phyloP scores from a whole-genome alignment of 2,329 filamentous ascomycete genomes.

The Phyllosticta citriasiana region DNA sequence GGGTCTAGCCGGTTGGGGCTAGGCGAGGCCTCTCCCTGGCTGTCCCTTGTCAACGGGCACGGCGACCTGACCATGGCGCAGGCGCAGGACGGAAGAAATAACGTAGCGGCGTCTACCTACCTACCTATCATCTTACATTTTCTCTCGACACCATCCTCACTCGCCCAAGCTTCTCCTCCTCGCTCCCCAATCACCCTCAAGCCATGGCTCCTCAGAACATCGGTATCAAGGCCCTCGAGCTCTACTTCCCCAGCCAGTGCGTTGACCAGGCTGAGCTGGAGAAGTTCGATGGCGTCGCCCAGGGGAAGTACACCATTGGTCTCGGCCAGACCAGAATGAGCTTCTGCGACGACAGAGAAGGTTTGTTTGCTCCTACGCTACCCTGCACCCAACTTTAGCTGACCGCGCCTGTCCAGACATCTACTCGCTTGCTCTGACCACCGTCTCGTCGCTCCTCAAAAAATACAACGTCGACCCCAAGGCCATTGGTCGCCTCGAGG shows the following conservation, averaged over 20 bases:
- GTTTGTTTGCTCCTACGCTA: conserved; percentile 20
- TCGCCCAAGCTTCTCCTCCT: neutral
- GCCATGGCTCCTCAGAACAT: conserved; percentile 40
- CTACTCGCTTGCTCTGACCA: conserved; percentile 43
- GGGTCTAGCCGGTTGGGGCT: neutral
- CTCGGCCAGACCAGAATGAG: conserved; percentile 47
- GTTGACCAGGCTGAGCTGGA: conserved; percentile 45
- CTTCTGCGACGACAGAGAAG: conserved; percentile 46
- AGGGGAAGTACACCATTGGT: conserved; percentile 45
- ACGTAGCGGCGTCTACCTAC: neutral
- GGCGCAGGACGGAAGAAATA: neutral
- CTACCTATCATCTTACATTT: neutral
- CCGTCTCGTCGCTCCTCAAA: conserved; percentile 41
- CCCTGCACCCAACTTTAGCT: neutral
- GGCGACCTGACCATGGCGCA: neutral
- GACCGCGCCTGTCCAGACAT: conserved; percentile 31
- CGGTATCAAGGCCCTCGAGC: conserved; percentile 45
- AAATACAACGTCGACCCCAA: conserved; percentile 44
- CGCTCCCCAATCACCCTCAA: conserved; percentile 9
- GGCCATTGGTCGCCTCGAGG: conserved; percentile 42
- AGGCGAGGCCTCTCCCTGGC: neutral
- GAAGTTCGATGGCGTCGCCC: conserved; percentile 44
- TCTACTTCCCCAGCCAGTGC: conserved; percentile 46
- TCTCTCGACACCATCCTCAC: conserved; percentile 13
- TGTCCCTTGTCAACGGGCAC: neutral